phyloP scores from a whole-genome alignment of 2,329 filamentous ascomycete species.

The Fusarium nodosum region DNA sequence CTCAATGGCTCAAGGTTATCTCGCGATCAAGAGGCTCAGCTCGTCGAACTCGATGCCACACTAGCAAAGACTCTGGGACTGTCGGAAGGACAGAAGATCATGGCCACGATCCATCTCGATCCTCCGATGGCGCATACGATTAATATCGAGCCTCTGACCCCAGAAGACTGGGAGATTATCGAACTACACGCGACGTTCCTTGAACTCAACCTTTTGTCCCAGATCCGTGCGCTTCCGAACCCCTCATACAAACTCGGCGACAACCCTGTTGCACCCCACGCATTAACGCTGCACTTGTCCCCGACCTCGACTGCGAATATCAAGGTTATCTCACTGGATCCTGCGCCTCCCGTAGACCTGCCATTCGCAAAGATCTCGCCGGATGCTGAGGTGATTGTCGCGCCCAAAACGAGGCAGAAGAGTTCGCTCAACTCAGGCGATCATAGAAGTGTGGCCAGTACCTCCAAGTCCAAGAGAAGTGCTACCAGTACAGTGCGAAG shows the following conservation, averaged over 20 bases:
- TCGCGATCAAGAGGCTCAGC: constrained; percentile 80
- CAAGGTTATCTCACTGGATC: constrained; percentile 84
- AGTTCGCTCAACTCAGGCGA: constrained; percentile 75
- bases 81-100: constrained; percentile 83
- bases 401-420: constrained; percentile 88
- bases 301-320: constrained; percentile 97
- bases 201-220: constrained; percentile 91
- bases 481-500: constrained; percentile 79
- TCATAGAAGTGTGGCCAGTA: constrained; percentile 82
- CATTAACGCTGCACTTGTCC: constrained; percentile 91
- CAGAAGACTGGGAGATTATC: constrained; percentile 99
- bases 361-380: constrained; percentile 93
- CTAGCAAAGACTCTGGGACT: constrained; percentile 84
- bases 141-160: constrained; percentile 94
- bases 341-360: constrained; percentile 74
- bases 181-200: constrained; percentile 96
- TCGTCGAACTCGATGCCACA: constrained; percentile 89
- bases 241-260: constrained; percentile 72
- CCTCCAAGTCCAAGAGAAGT: constrained; percentile 82
- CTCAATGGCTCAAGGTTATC: constrained; percentile 70
- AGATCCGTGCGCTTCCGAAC: constrained; percentile 94
- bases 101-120: constrained; percentile 82
- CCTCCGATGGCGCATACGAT: constrained; percentile 93
- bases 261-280: constrained; percentile 73
- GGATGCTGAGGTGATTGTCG: constrained; percentile 96